phyloP scores from a whole-genome alignment of 2,329 filamentous ascomycete genomes.

The Neonectria magnoliae region DNA sequence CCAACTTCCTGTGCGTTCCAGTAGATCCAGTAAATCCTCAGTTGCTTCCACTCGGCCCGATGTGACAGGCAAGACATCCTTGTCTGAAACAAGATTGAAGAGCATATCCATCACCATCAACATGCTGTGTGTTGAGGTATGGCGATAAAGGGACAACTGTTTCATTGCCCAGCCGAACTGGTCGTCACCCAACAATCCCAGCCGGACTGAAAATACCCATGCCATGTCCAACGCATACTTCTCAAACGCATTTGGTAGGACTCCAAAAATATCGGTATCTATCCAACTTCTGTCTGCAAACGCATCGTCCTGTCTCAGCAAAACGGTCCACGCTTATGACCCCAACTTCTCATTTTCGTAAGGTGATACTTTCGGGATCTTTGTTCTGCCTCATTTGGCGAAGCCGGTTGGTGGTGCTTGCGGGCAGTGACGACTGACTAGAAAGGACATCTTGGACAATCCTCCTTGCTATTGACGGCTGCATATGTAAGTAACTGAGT shows the following conservation, averaged over 20 bases:
- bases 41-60: background rate
- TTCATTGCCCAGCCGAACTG: background rate
- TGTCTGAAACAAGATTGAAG: too few species aligned
- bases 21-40: background rate
- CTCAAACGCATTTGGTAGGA: background rate
- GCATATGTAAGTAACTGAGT: too few species aligned
- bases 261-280: background rate
- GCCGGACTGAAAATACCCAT: background rate
- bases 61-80: background rate
- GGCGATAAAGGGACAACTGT: background rate
- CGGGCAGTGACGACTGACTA: background rate
- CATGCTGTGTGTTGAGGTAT: background rate
- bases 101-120: too few species aligned
- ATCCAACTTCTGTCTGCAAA: background rate
- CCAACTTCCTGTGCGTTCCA: background rate
- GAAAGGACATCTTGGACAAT: too few species aligned
- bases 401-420: background rate
- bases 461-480: too few species aligned
- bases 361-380: background rate
- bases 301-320: too few species aligned
- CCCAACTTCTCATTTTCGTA: too few species aligned
- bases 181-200: background rate
- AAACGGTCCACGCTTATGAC: too few species aligned
- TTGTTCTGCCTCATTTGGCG: background rate
- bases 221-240: background rate